Conservation (phyloP, 179 eudicot genomes). For the Spergularia azorica region DNA sequence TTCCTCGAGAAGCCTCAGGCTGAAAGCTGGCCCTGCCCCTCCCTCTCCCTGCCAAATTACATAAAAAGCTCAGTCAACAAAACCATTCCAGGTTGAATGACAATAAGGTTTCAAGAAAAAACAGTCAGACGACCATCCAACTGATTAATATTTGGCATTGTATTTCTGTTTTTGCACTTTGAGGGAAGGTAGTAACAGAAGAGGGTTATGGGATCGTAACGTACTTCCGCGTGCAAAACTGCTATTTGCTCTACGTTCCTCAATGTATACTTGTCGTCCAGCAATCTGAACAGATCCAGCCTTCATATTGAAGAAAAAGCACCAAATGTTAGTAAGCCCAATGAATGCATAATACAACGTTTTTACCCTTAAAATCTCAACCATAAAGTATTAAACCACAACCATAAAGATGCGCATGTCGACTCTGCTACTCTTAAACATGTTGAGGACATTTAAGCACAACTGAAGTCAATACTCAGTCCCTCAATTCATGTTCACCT, state of each 20-base stretch:
- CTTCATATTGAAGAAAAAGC: constrained; percentile 39
- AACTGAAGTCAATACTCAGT: too few relatives aligned
- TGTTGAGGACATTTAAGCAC: too few relatives aligned
- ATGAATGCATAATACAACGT: constrained; percentile 4
- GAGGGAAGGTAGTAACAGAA: neutral
- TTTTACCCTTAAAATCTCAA: neutral
- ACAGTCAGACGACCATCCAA: too few relatives aligned
- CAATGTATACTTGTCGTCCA: constrained; percentile 79
- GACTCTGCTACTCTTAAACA: too few relatives aligned
- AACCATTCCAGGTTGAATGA: neutral
- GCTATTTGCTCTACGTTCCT: constrained; percentile 90
- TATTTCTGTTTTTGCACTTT: neutral
- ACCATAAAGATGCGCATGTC: too few relatives aligned
- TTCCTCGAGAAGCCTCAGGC: constrained; percentile 62
- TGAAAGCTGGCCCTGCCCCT: constrained; percentile 72
- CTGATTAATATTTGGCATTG: neutral
- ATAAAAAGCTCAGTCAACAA: constrained; percentile 12
- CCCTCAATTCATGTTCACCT: too few relatives aligned
- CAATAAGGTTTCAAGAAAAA: neutral
- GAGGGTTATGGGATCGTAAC: constrained; percentile 17
- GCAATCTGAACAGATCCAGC: constrained; percentile 74
- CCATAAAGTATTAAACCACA: neutral
- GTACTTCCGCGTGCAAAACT: constrained; percentile 78
- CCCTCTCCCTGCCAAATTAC: constrained; percentile 64
- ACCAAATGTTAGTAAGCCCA: constrained; percentile 1